Evolutionary conservation across 768 basidiomycete genomes (phyloP).

Genomic region (Mycena leptocephala): DNA sequence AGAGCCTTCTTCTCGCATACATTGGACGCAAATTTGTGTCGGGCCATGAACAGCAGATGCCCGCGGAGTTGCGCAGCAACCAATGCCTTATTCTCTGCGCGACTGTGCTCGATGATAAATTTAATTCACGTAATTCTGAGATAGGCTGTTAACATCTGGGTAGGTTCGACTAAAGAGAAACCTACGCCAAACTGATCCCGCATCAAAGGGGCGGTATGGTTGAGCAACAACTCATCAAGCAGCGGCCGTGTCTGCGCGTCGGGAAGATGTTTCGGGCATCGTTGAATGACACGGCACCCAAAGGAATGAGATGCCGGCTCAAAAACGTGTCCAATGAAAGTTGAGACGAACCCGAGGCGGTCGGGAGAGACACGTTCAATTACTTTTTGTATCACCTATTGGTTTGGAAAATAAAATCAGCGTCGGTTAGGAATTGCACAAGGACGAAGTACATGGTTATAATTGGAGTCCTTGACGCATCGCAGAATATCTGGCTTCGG

Average conservation of each 20-base stretch:
- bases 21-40: slow-evolving; percentile 96
- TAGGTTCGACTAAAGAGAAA: slow-evolving; percentile 25
- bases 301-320: slow-evolving; percentile 92
- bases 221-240: slow-evolving; percentile 84
- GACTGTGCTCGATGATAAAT: slow-evolving; percentile 90
- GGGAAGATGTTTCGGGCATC: slow-evolving; percentile 90
- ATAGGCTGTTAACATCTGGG: slow-evolving; percentile 4
- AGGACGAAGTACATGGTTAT: slow-evolving; percentile 86
- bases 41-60: slow-evolving; percentile 84
- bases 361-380: slow-evolving; percentile 87
- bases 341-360: slow-evolving; percentile 80
- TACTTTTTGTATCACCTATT: slow-evolving; percentile 89
- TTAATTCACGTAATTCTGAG: slow-evolving; percentile 96
- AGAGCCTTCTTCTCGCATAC: slow-evolving; percentile 96
- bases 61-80: slow-evolving; percentile 83
- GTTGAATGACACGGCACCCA: slow-evolving; percentile 95
- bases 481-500: slow-evolving; percentile 85
- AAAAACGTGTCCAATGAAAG: slow-evolving; percentile 85
- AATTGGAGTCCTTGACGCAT: slow-evolving; percentile 93
- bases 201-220: slow-evolving; percentile 81
- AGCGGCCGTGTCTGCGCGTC: slow-evolving; percentile 78
- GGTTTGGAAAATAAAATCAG: slow-evolving; percentile 12
- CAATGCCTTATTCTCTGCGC: slow-evolving; percentile 74
- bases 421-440: neutral
- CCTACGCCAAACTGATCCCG: slow-evolving; percentile 93